These are phyloP conservation scores for Pseudopyricularia javanii DNA, from an alignment of 2,329 filamentous ascomycete species.

Conservation along the genomic window DNA sequence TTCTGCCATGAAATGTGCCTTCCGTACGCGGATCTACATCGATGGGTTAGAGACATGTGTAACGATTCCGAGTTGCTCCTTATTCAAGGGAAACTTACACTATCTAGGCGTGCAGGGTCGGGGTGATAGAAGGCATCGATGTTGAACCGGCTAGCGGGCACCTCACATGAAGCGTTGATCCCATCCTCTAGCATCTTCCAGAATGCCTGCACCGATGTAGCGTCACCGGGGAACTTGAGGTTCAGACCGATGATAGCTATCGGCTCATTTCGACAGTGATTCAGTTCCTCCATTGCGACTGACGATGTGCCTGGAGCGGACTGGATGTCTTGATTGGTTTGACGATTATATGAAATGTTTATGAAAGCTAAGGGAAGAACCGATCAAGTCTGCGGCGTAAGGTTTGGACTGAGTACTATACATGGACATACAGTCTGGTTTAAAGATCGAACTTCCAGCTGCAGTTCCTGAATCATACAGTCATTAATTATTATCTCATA, in stretches of 20 bases:
- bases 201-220: constrained; percentile 16
- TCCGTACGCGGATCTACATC: constrained; percentile 1
- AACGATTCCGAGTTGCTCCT: not conserved
- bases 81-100: not conserved
- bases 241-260: constrained; percentile 24
- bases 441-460: not conserved
- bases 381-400: not conserved
- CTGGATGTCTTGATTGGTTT: not conserved
- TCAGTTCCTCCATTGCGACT: not conserved
- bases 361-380: not conserved
- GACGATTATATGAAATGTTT: not conserved
- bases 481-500: too few relatives aligned
- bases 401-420: not conserved
- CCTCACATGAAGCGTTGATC: constrained; percentile 5
- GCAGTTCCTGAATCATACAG: not conserved
- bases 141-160: constrained; percentile 16
- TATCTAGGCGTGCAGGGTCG: constrained; percentile 10
- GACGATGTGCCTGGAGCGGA: not conserved
- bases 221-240: constrained; percentile 21
- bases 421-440: not conserved
- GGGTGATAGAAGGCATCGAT: constrained; percentile 16
- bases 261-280: not conserved
- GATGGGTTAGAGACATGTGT: not conserved
- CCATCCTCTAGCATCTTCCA: constrained; percentile 15
- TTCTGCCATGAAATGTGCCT: constrained; percentile 19